Evolutionary conservation across 371 early-diverging fungal genomes (phyloP), one percentile per base, ranked within the genome.

Genomic region (Mortierella sp.): DNA sequence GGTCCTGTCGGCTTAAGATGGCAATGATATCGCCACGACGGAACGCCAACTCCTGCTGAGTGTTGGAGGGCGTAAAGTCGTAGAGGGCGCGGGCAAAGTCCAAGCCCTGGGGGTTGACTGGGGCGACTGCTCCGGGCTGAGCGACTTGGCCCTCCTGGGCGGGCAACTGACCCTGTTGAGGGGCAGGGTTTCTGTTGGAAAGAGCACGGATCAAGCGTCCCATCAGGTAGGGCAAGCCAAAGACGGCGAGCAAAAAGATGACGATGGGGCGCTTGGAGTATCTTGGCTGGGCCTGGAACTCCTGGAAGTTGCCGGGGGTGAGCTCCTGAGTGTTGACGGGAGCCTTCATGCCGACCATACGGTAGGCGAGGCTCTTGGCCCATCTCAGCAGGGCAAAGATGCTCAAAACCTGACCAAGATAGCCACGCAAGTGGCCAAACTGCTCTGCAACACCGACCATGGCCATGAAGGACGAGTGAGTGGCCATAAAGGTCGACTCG

Each of bases 371-470:
- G 11, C 90, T 90, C 70, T 91, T 91, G 55, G 96, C 79, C 82
- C 93, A 90, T 46, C 95, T 91, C 81, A 95, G 88, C 27, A 97
- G 79, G 43, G 95, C 91, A 77, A 96, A 92, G 3, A 96, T 88
- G 41, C 95, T 93, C 18, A 98, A 88, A 5, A 96, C 90, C 48
- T 96, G 93, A 16, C 97, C 96, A 2, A 99, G 90, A 77, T 96
- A 97, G 38, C 90, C 90, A 21, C 94, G 91, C n/a, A 98, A 87
- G 86, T 95, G 88, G 14, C 97, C 97, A 84, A 98, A 95, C 87
- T 99, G 99, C 76, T 99, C 99, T 35, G 97, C 97, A 16, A 99
- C 97, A 49, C 98, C 99, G 32, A 98, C 94, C 93, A 98, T 97
- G 48, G 98, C 98, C 98, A 98, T 98, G 82, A 98, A 98, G 41